Conservation (phyloP, 768 basidiomycete species). For the Porphyrellus cyaneotinctus region DNA sequence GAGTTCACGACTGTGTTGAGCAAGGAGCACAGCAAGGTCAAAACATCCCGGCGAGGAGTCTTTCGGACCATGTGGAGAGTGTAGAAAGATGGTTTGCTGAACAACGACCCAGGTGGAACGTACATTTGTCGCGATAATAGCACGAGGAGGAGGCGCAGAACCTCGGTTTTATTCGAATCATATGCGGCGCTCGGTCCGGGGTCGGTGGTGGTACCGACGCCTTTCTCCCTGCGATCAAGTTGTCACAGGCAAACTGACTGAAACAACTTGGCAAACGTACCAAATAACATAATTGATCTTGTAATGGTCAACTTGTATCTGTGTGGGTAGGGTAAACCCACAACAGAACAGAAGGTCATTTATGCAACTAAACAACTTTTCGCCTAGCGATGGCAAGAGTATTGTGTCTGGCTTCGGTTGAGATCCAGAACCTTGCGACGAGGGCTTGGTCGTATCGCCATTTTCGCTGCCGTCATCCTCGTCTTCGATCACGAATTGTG, state of each 20-base stretch:
- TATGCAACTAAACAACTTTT: slow-evolving; percentile 71
- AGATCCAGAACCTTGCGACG: slow-evolving; percentile 12
- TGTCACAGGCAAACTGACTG: slow-evolving; percentile 4
- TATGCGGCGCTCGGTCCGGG: slow-evolving; percentile 57
- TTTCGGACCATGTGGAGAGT: slow-evolving; percentile 75
- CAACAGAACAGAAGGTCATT: slow-evolving; percentile 91
- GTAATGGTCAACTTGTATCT: slow-evolving; percentile 72
- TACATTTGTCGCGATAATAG: slow-evolving; percentile 91
- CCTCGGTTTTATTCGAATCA: slow-evolving; percentile 83
- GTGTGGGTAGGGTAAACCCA: slow-evolving; percentile 84
- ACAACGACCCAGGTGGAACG: slow-evolving; percentile 62
- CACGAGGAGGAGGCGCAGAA: slow-evolving; percentile 83
- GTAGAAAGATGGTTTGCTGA: slow-evolving; percentile 71
- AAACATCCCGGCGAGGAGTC: slow-evolving; percentile 73
- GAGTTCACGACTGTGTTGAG: slow-evolving; percentile 87
- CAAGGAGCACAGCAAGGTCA: slow-evolving; percentile 89
- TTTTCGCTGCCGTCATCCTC: slow-evolving; percentile 47
- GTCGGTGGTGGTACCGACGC: slow-evolving; percentile 83
- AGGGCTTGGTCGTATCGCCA: slow-evolving; percentile 30
- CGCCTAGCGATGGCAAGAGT: slow-evolving; percentile 71
- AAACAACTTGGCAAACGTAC: slow-evolving; percentile 40
- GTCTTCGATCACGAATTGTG: slow-evolving; percentile 90
- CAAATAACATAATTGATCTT: slow-evolving; percentile 88
- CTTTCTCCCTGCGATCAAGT: slow-evolving; percentile 71
- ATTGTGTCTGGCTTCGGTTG: slow-evolving; percentile 39